phyloP scores from a whole-genome alignment of 192 early-diverging fungal species.

The Gorgonomyces haynaldii region DNA sequence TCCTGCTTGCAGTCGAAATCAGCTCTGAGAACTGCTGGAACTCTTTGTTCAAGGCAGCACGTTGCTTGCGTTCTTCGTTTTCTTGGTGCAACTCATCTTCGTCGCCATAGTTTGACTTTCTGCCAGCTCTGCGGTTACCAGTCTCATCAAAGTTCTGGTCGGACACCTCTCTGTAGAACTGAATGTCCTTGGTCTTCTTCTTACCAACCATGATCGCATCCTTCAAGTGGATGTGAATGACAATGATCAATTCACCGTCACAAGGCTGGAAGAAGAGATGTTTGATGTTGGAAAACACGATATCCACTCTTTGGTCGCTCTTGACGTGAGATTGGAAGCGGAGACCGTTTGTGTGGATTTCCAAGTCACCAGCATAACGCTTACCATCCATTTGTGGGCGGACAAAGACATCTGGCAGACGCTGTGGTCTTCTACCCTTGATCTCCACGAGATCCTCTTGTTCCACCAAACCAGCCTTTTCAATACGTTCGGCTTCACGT shows the following conservation, averaged over 20 bases:
- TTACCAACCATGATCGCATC: constrained; percentile 97
- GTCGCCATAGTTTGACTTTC: constrained; percentile 84
- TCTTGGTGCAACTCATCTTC: constrained; percentile 96
- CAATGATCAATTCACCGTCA: constrained; percentile 88
- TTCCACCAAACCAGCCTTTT: constrained; percentile 91
- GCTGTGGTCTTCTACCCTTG: constrained; percentile 58
- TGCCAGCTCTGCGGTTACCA: constrained; percentile 76
- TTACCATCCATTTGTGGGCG: constrained; percentile 81
- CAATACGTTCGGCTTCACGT: constrained; percentile 83
- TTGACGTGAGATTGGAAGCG: constrained; percentile 75
- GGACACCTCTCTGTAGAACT: constrained; percentile 94
- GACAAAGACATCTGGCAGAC: constrained; percentile 83
- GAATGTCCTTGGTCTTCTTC: constrained; percentile 96
- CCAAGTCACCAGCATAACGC: constrained; percentile 86
- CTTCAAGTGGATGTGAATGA: constrained; percentile 91
- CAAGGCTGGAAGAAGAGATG: constrained; percentile 98
- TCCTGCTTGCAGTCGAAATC: constrained; percentile 59
- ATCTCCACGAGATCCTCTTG: constrained; percentile 79
- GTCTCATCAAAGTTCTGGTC: constrained; percentile 96
- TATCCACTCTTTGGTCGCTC: constrained; percentile 69
- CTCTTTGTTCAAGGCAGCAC: constrained; percentile 78
- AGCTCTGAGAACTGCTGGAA: constrained; percentile 87
- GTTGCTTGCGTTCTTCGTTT: constrained; percentile 82
- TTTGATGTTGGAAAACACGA: constrained; percentile 95
- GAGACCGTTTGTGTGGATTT: constrained; percentile 93